Conservation (phyloP, 2,329 filamentous ascomycete species). For the Beauveria bassiana region DNA sequence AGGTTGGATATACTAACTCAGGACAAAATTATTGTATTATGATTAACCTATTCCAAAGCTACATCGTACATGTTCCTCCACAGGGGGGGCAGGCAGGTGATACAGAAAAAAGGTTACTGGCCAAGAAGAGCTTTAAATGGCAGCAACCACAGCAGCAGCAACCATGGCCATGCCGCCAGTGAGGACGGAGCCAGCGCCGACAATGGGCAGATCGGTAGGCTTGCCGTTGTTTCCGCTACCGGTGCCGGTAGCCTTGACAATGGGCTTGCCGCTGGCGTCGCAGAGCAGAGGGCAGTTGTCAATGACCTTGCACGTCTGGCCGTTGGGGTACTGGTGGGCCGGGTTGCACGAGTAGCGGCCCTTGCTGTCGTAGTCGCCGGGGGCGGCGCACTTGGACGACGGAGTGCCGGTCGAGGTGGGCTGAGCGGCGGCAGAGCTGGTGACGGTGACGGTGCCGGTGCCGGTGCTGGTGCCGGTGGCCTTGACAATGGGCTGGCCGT, state of each 20-base stretch:
- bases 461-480: background rate
- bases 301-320: background rate
- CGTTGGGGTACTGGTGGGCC: constrained; percentile 6
- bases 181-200: background rate
- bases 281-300: background rate
- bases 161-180: background rate
- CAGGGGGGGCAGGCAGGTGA: too few species aligned
- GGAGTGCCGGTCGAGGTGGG: too few species aligned
- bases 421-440: too few species aligned
- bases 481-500: background rate
- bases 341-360: constrained; percentile 5
- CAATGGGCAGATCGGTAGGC: background rate
- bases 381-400: too few species aligned
- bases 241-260: background rate
- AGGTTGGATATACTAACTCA: too few species aligned
- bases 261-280: background rate
- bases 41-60: too few species aligned
- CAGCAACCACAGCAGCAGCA: background rate
- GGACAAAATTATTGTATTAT: too few species aligned
- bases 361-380: background rate
- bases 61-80: too few species aligned
- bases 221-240: background rate
- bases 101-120: background rate
- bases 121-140: background rate
- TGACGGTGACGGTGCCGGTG: background rate